These are phyloP conservation scores for Heliocybe sulcata DNA, from an alignment of 1,284 basidiomycete species.

Conservation along the genomic window DNA sequence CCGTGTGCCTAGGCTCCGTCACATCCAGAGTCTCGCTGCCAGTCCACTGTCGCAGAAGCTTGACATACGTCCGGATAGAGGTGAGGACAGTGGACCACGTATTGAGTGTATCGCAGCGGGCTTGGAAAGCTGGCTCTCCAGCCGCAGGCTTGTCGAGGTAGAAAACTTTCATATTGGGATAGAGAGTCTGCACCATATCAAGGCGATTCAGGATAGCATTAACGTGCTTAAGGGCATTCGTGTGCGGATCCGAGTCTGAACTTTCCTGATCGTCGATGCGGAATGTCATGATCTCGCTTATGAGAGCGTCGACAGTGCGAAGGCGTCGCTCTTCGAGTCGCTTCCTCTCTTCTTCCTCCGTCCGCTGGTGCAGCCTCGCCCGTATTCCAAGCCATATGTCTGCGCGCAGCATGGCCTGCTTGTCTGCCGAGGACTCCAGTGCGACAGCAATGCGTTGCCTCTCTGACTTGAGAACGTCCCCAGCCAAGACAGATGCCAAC, in stretches of 20 bases:
- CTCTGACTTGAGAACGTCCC: conserved; percentile 90
- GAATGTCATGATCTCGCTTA: conserved; percentile 81
- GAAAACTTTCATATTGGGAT: conserved; percentile 81
- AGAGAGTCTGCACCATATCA: conserved; percentile 81
- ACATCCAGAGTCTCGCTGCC: conserved; percentile 88
- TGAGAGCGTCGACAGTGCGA: conserved; percentile 73
- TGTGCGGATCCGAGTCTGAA: conserved; percentile 31
- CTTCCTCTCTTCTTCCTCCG: conserved; percentile 78
- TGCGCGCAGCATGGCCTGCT: conserved; percentile 58
- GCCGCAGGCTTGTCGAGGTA: conserved; percentile 72
- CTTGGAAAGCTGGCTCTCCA: conserved; percentile 59
- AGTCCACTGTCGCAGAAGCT: conserved; percentile 83
- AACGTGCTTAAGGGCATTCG: conserved; percentile 62
- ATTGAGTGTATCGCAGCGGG: conserved; percentile 79
- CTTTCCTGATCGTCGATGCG: conserved; percentile 40
- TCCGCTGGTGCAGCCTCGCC: conserved; percentile 77
- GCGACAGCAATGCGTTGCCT: conserved; percentile 82
- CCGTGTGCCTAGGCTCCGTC: conserved; percentile 61
- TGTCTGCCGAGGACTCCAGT: conserved; percentile 59
- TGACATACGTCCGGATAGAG: conserved; percentile 72
- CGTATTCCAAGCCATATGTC: conserved; percentile 89
- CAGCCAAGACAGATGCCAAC: conserved; percentile 86
- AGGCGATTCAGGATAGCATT: conserved; percentile 71
- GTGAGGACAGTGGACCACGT: conserved; percentile 85
- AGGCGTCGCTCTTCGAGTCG: conserved; percentile 79